Conservation (phyloP, 225 moss, liverwort and hornwort genomes). For the Pseudisothecium myosuroides region DNA sequence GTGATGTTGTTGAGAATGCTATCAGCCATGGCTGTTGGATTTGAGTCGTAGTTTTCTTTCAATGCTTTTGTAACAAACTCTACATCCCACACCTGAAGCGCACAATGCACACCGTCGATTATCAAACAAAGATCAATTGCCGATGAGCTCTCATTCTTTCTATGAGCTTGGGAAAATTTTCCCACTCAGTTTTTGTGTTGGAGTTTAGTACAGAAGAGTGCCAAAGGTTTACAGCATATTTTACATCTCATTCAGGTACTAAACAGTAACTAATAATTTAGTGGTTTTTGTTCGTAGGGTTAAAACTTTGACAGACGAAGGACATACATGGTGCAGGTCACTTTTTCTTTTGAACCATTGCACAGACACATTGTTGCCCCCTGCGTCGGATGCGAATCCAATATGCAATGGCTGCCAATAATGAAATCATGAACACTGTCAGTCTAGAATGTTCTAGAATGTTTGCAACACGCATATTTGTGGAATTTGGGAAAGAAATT, state of each 20-base stretch:
- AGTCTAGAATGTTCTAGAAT: background rate
- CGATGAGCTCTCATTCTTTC: background rate
- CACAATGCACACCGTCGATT: background rate
- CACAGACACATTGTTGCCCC: slow-evolving; percentile 67
- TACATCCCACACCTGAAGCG: slow-evolving; percentile 67
- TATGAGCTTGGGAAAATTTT: background rate
- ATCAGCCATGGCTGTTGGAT: slow-evolving; percentile 36
- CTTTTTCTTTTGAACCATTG: slow-evolving; percentile 65
- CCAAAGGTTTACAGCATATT: background rate
- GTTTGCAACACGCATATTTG: background rate
- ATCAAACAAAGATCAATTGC: background rate
- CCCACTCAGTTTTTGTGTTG: no score
- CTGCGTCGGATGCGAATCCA: slow-evolving; percentile 53
- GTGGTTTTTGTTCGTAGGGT: background rate
- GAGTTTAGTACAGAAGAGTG: background rate
- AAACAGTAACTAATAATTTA: background rate
- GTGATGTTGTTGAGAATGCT: slow-evolving; percentile 61
- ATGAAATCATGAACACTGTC: background rate
- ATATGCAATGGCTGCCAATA: slow-evolving; percentile 66
- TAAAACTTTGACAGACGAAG: background rate
- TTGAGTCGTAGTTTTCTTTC: slow-evolving; percentile 29
- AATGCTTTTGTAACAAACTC: slow-evolving; percentile 64
- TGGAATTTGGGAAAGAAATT: background rate
- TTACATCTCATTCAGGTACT: background rate
- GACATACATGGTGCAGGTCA: slow-evolving; percentile 57